A percentile compares a stretch with the other conserved stretches of the same genome.
These are phyloP conservation scores for Suillus lakei DNA, from an alignment of 768 basidiomycete genomes.

Conservation along the genomic window DNA sequence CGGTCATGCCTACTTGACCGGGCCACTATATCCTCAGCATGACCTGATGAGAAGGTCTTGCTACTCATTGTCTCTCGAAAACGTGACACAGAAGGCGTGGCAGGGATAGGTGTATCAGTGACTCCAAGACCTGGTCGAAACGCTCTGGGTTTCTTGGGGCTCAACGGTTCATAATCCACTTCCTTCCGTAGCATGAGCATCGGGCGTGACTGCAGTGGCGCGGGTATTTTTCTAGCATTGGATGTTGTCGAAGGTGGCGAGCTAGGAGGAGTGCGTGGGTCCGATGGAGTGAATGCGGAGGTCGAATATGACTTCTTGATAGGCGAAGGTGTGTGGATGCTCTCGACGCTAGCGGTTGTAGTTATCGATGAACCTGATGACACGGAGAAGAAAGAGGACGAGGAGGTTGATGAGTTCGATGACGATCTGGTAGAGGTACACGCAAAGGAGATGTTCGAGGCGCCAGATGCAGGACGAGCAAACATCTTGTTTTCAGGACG, in stretches of 20 bases:
- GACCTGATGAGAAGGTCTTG: neutral
- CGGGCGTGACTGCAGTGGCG: slow-evolving; percentile 46
- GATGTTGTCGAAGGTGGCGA: slow-evolving; percentile 34
- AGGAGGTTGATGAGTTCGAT: slow-evolving; percentile 17
- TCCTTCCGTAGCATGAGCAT: slow-evolving; percentile 73
- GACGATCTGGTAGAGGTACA: slow-evolving; percentile 31
- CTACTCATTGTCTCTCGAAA: slow-evolving; percentile 12
- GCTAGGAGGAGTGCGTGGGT: slow-evolving; percentile 25
- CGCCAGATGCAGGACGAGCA: slow-evolving; percentile 22
- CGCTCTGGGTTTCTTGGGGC: slow-evolving; percentile 61
- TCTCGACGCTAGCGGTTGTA: slow-evolving; percentile 28
- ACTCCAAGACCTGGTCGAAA: slow-evolving; percentile 33
- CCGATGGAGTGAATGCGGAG: slow-evolving; percentile 18
- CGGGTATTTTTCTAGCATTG: slow-evolving; percentile 22
- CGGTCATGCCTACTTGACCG: slow-evolving; percentile 22
- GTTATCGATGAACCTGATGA: slow-evolving; percentile 47
- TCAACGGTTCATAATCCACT: slow-evolving; percentile 73
- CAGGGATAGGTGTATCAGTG: slow-evolving; percentile 21
- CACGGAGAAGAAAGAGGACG: slow-evolving; percentile 39
- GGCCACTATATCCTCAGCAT: slow-evolving; percentile 11
- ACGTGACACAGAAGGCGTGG: slow-evolving; percentile 12
- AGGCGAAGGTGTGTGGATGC: slow-evolving; percentile 44
- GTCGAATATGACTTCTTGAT: slow-evolving; percentile 40
- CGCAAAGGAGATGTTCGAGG: slow-evolving; percentile 24
- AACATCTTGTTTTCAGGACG: slow-evolving; percentile 30